These are phyloP conservation scores for Neurospora discreta DNA, from an alignment of 495 filamentous ascomycete genomes.

Conservation along the genomic window DNA sequence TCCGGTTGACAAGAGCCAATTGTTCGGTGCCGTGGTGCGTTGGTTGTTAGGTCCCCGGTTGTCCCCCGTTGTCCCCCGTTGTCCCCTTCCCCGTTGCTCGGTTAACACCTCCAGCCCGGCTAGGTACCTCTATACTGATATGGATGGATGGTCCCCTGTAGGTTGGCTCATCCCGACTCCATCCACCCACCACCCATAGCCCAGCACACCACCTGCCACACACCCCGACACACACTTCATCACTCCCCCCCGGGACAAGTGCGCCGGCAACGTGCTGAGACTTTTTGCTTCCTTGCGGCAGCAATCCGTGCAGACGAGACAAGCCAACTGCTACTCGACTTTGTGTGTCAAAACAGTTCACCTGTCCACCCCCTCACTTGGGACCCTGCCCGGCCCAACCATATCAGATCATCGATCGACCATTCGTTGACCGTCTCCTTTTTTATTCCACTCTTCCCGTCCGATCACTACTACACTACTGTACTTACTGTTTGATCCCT, in stretches of 20 bases:
- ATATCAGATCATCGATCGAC: background rate
- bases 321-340: background rate
- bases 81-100: background rate
- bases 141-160: no score
- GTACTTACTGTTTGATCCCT: background rate
- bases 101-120: no score
- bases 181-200: no score
- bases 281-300: background rate
- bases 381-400: background rate
- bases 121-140: no score
- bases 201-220: no score
- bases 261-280: background rate
- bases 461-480: no score
- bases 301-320: background rate
- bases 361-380: background rate
- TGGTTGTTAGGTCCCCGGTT: background rate
- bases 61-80: background rate
- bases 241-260: no score
- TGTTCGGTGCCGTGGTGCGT: background rate
- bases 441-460: background rate
- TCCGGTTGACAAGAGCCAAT: background rate
- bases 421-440: background rate
- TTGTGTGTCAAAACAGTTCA: background rate
- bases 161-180: background rate
- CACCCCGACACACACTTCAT: no score